Conservation (phyloP, 2,329 filamentous ascomycete species). For the Cladobotryum mycophilum region DNA sequence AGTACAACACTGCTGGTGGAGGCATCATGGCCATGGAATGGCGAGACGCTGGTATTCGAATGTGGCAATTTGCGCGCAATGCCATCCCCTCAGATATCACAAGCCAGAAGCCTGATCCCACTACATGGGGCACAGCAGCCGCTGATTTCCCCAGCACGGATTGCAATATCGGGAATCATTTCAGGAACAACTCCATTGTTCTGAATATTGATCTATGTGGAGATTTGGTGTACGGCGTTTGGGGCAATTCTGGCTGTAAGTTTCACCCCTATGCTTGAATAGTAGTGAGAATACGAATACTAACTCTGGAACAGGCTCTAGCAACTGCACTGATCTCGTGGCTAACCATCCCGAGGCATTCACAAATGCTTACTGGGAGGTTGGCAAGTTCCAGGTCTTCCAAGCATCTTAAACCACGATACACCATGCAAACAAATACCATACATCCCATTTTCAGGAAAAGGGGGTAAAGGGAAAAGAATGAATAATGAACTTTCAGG, state of each 20-base stretch:
- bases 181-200: conserved; percentile 60
- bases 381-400: conserved; percentile 55
- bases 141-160: conserved; percentile 60
- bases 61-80: conserved; percentile 52
- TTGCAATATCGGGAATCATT: conserved; percentile 54
- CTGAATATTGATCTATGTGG: conserved; percentile 62
- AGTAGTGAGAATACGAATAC: neutral
- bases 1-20: conserved; percentile 48
- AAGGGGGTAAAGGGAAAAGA: neutral
- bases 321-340: conserved; percentile 52
- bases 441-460: neutral
- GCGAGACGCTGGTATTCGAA: conserved; percentile 53
- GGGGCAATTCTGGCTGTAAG: conserved; percentile 40
- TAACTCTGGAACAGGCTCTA: conserved; percentile 35
- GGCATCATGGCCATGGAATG: conserved; percentile 58
- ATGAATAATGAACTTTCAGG: conserved; percentile 2
- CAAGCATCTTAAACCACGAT: conserved; percentile 21
- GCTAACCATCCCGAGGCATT: conserved; percentile 51
- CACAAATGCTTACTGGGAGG: conserved; percentile 58
- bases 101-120: conserved; percentile 49
- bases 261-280: neutral
- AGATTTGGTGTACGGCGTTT: conserved; percentile 43
- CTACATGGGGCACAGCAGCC: conserved; percentile 53
- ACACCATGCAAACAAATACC: neutral
- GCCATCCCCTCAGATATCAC: conserved; percentile 48